Conservation (phyloP, 2,329 filamentous ascomycete species). For the Thelonectria rubi region DNA sequence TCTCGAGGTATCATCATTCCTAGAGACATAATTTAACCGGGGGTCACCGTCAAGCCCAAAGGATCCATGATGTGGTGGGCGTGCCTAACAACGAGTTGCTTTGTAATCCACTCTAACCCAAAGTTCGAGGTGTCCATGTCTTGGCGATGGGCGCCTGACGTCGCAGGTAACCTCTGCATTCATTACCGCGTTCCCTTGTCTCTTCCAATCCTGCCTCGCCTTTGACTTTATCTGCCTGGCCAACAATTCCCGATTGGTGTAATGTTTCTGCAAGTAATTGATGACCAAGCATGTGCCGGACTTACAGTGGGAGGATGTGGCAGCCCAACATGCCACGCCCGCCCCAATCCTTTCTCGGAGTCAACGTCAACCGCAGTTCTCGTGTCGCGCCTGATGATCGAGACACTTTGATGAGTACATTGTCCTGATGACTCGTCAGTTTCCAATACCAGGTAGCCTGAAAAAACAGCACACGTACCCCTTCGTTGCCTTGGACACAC, state of each 20-base stretch:
- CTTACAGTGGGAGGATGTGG: constrained; percentile 82
- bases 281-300: background rate
- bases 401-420: constrained; percentile 74
- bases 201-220: background rate
- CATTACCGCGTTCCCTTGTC: background rate
- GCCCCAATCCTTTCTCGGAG: constrained; percentile 84
- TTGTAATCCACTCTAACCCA: constrained; percentile 15
- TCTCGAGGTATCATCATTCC: no score
- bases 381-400: constrained; percentile 56
- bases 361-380: constrained; percentile 76
- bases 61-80: background rate
- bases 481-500: constrained; percentile 88
- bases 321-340: constrained; percentile 90
- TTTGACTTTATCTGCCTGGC: background rate
- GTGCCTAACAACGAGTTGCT: background rate
- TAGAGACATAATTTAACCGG: background rate
- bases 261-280: background rate
- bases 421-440: constrained; percentile 61
- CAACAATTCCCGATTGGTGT: background rate
- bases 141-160: constrained; percentile 1
- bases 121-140: constrained; percentile 3
- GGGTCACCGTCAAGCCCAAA: background rate
- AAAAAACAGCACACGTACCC: constrained; percentile 65
- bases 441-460: background rate
- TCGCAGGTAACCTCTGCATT: background rate